Base-by-base conservation (phyloP, 139 green algal genomes). In the Haematococcus lacustris region DNA sequence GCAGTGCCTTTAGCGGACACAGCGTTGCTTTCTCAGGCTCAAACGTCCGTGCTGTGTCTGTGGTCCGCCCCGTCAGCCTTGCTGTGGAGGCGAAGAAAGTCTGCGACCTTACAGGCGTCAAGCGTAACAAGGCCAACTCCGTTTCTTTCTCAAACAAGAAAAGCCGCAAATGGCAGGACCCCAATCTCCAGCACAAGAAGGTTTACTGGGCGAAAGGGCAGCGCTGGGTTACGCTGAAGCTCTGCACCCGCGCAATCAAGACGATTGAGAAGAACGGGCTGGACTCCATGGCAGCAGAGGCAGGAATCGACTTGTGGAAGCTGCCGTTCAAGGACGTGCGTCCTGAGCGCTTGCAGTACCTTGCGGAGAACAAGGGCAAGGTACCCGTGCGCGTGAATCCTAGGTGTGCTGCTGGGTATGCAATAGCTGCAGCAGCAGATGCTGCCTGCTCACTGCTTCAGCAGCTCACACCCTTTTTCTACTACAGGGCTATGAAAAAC, bases 141-240 rank as follows among this genome's bases (percentile, higher is more conserved):
- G 91, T 99, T 4, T 95, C 89, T 60, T 98, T 98, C 86, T 98
- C 93, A 21, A 94, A 98, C 89, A 97, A 97, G 83, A 87, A 95
- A 67, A 97, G 90, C 85, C 93, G 96, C 82, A 96, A 96, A 77
- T 88, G 93, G 82, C 95, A 99, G 83, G 78, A 96, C 68, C 84
- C 85, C 47, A 99, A 99, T 88, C 85, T 99, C 71, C 86, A 93
- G 77, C 40, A 86, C 41, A 93, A 94, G 80, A 85, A 85, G 71
- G 62, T 97, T 2, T 97, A 81, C 78, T 97, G 91, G 89, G 78
- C 83, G 57, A 67, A 84, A 5, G 88, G 80, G 37, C 77, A 90
- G 78, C 82, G 89, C 51, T 96, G 86, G 89, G 91, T 97, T 3
- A 85, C 79, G 51, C 79, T 97, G 51, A 80, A 82, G 9, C 66